Percentiles rank a stretch among this genome's conserved stretches.
These are phyloP conservation scores for Vanrija pseudolonga DNA, from an alignment of 1,284 basidiomycete genomes.

Conservation along the genomic window DNA sequence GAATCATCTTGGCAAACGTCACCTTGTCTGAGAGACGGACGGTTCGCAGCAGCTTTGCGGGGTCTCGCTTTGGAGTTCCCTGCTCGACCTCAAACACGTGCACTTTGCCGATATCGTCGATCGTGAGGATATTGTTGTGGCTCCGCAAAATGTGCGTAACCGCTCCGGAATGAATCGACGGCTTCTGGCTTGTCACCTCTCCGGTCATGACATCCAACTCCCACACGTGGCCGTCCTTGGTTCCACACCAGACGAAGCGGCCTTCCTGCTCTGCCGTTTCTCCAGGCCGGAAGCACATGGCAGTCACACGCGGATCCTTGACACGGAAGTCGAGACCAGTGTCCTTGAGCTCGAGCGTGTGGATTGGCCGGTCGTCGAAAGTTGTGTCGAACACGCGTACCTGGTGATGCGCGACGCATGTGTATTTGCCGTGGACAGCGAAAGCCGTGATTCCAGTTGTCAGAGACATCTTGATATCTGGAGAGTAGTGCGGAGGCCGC, in stretches of 20 bases:
- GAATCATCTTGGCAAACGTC: conserved; percentile 69
- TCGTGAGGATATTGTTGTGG: conserved; percentile 63
- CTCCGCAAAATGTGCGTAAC: conserved; percentile 70
- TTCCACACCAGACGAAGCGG: conserved; percentile 73
- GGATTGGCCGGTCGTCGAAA: conserved; percentile 44
- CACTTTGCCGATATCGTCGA: conserved; percentile 79
- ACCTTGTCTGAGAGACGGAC: conserved; percentile 73
- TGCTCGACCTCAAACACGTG: conserved; percentile 59
- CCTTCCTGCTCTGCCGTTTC: conserved; percentile 50
- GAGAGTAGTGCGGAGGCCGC: conserved; percentile 59
- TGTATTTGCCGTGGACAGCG: conserved; percentile 60
- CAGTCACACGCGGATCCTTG: conserved; percentile 68
- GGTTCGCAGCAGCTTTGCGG: conserved; percentile 54
- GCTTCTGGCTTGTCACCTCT: conserved; percentile 57
- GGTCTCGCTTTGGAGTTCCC: conserved; percentile 20
- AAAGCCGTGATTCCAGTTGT: conserved; percentile 54
- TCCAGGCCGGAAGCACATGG: conserved; percentile 68
- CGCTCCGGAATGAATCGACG: conserved; percentile 61
- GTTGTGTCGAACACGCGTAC: conserved; percentile 57
- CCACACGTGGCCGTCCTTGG: conserved; percentile 78
- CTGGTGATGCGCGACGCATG: conserved; percentile 63
- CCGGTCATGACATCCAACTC: conserved; percentile 71
- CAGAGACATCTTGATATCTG: conserved; percentile 36
- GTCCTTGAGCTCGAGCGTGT: conserved; percentile 61
- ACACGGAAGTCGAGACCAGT: conserved; percentile 55